Evolutionary conservation across 1,139 yeast genomes (phyloP), one percentile per base, ranked within the genome.

Genomic region (Hemisphaericaspora xylanilytica): DNA sequence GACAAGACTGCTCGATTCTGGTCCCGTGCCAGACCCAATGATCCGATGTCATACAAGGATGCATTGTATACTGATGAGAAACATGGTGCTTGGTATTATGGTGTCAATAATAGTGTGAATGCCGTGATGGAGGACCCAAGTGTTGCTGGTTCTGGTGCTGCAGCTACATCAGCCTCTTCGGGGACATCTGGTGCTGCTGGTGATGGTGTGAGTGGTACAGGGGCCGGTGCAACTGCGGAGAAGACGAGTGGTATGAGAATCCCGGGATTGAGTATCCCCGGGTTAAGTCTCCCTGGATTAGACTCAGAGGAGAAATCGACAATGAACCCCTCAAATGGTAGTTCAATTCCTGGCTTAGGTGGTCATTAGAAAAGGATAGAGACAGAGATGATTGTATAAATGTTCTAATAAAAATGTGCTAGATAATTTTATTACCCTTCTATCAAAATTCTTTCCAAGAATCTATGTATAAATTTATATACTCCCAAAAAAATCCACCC

Each of bases 1-100:
- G 98, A 92, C 61, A 78, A 94, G 56, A 81, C 94, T 10, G 88
- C 95, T n/a, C 67, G 97, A 45, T 87, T 92, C 63, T 92, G 98
- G 98, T 81, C 92, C 26, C 73, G 98, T 38, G 85, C 95, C 1
- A 73, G 96, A 56, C 97, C 97, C 1, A 85, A 84, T 50, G 98
- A 92, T 63, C 85, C 88, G 0, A 77, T 76, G 57, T 85, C 90
- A 3, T 88, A 81, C 63, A 79, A 81, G 48, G 97, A 90, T 59
- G 84, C 89, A 15, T 81, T 87, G 44, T 65, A 65, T 40, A 80
- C 85, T 11, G 80, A 80, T 54, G 84, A 81, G 37, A 84, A 83
- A 52, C 72, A 70, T 38, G 85, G 84, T 31, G 85, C 86, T 2
- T 81, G 88, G 87, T 81, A 79, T 58, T 80, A 80, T 50, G 81